phyloP scores from a whole-genome alignment of 352 stramenopile genomes.

The Globisporangium okanoganense region DNA sequence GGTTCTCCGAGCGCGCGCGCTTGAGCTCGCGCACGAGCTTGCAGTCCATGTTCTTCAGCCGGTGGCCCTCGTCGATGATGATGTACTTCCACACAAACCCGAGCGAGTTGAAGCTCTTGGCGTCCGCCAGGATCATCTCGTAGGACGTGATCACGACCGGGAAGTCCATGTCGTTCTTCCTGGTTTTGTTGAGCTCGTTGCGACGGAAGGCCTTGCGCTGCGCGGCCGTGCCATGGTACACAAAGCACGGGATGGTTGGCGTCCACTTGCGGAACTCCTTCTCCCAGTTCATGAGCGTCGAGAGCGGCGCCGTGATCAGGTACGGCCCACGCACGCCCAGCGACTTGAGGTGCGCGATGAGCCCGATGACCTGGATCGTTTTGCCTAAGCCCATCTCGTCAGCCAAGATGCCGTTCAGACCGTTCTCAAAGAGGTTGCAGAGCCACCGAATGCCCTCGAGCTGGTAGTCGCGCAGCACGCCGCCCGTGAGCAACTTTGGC shows the following conservation, averaged over 20 bases:
- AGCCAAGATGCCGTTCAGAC: slow-evolving; percentile 90
- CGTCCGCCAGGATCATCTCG: slow-evolving; percentile 82
- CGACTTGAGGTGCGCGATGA: slow-evolving; percentile 92
- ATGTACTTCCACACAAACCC: slow-evolving; percentile 93
- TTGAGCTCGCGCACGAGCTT: slow-evolving; percentile 94
- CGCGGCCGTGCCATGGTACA: slow-evolving; percentile 94
- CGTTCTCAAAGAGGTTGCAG: slow-evolving; percentile 97
- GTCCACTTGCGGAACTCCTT: slow-evolving; percentile 83
- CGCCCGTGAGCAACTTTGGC: slow-evolving; percentile 72
- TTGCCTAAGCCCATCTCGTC: slow-evolving; percentile 91
- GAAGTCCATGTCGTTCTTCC: slow-evolving; percentile 61
- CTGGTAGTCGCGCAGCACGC: slow-evolving; percentile 93
- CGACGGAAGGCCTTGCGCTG: slow-evolving; percentile 45
- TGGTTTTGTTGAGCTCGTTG: slow-evolving; percentile 45
- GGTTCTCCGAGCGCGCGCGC: slow-evolving; percentile 88
- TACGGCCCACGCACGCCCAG: slow-evolving; percentile 92
- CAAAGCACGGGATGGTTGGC: slow-evolving; percentile 91
- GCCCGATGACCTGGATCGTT: slow-evolving; percentile 90
- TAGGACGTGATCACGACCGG: slow-evolving; percentile 88
- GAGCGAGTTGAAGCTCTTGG: slow-evolving; percentile 45
- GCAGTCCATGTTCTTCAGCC: slow-evolving; percentile 98
- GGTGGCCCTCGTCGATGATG: slow-evolving; percentile 97
- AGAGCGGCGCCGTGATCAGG: slow-evolving; percentile 97
- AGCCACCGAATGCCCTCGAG: slow-evolving; percentile 96
- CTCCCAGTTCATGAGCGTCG: slow-evolving; percentile 98